phyloP scores from a whole-genome alignment of 2,329 filamentous ascomycete genomes.

The Fusarium sacchari region DNA sequence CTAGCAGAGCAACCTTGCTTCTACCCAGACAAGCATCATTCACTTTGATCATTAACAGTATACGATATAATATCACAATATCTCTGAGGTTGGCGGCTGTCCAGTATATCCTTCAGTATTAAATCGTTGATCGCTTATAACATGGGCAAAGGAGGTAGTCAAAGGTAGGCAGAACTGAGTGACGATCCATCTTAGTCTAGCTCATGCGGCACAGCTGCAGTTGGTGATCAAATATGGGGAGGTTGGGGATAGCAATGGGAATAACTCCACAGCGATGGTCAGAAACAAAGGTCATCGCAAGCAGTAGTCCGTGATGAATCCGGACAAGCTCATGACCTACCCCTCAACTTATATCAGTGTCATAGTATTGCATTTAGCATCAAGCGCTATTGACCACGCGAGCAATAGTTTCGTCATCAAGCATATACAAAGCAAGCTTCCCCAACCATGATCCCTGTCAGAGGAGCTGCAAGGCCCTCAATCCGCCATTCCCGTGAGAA shows the following conservation, averaged over 20 bases:
- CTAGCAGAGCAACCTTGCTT: neutral
- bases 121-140: too few relatives aligned
- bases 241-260: neutral
- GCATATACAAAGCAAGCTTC: neutral
- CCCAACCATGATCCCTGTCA: neutral
- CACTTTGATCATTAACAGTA: too few relatives aligned
- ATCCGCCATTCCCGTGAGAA: neutral
- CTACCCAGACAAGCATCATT: neutral
- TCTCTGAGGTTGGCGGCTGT: rapidly evolving
- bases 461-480: neutral
- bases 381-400: neutral
- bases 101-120: neutral
- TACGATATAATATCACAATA: neutral
- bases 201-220: neutral
- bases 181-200: neutral
- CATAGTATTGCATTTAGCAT: neutral
- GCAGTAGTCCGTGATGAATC: neutral
- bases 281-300: neutral
- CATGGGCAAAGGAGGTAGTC: neutral
- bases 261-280: neutral
- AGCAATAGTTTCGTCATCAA: slow-evolving; percentile 9
- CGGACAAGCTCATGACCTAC: neutral
- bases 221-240: neutral
- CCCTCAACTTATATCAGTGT: neutral
- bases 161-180: neutral